Evolutionary conservation across 148 eudicot genomes (phyloP).

Genomic region (Dysphania ambrosioides): DNA sequence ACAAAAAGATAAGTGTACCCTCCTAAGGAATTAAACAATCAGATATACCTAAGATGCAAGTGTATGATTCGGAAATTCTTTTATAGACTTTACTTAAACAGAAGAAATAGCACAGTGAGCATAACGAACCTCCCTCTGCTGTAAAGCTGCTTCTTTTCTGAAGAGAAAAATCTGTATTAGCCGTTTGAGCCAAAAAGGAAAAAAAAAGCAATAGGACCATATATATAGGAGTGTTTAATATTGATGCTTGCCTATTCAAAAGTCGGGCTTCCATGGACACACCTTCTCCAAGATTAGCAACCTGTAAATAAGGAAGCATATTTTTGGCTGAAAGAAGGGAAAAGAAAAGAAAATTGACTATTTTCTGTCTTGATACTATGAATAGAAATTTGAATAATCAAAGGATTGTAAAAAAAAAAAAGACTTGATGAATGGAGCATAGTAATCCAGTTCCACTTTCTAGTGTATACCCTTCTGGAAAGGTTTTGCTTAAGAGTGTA

Average conservation of each 20-base stretch:
- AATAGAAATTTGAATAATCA: neutral
- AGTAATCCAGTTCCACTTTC: neutral
- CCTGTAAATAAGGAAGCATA: conserved; percentile 39
- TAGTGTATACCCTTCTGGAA: neutral
- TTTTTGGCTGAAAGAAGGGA: neutral
- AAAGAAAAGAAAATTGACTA: neutral
- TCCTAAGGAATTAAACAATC: neutral
- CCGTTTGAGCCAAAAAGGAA: conserved; percentile 22
- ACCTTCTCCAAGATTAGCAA: conserved; percentile 85
- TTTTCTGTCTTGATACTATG: no score
- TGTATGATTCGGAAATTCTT: neutral
- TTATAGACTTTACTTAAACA: neutral
- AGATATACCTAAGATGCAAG: neutral
- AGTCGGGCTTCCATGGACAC: conserved; percentile 89
- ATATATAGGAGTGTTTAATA: conserved; percentile 13
- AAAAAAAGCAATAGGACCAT: conserved; percentile 13
- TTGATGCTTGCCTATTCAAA: conserved; percentile 64
- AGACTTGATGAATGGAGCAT: neutral
- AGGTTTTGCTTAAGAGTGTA: neutral
- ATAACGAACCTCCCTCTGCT: conserved; percentile 77
- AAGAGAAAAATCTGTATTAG: conserved; percentile 22
- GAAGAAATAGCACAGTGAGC: neutral
- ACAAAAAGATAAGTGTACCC: neutral
- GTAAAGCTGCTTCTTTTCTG: conserved; percentile 89
- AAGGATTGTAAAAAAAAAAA: neutral